phyloP scores from a whole-genome alignment of 2,329 filamentous ascomycete species.

The Phyllosticta paracitricarpa region DNA sequence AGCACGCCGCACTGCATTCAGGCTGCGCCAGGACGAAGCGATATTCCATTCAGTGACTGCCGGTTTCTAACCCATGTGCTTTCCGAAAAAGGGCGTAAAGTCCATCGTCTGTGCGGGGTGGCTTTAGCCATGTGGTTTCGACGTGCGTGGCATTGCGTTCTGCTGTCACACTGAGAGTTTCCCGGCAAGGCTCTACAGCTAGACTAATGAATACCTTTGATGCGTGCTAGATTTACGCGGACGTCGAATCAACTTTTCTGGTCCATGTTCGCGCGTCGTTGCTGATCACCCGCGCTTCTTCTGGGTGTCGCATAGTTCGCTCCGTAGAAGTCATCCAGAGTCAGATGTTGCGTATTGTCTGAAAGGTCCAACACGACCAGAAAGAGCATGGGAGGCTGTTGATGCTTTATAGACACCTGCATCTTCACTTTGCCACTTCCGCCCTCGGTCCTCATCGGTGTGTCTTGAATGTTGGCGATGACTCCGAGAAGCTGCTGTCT shows the following conservation, averaged over 20 bases:
- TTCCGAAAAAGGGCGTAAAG: background rate
- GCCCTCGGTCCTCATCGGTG: background rate
- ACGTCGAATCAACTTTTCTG: background rate
- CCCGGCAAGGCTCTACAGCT: background rate
- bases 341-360: background rate
- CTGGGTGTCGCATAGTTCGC: background rate
- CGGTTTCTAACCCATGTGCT: background rate
- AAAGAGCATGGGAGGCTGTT: background rate
- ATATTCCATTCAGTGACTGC: background rate
- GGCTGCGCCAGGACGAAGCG: background rate
- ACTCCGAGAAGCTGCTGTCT: background rate
- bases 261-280: background rate
- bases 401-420: background rate
- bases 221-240: background rate
- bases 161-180: background rate
- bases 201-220: background rate
- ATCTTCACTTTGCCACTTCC: background rate
- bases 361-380: background rate
- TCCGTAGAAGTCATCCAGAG: background rate
- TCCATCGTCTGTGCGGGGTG: background rate
- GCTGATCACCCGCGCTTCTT: background rate
- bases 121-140: background rate
- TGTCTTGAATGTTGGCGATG: background rate
- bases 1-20: background rate
- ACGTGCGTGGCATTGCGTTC: background rate